Percentiles rank a stretch among this genome's conserved stretches.
These are phyloP conservation scores for Sporisorium sorghi DNA, from an alignment of 1,284 basidiomycete species.

Conservation along the genomic window DNA sequence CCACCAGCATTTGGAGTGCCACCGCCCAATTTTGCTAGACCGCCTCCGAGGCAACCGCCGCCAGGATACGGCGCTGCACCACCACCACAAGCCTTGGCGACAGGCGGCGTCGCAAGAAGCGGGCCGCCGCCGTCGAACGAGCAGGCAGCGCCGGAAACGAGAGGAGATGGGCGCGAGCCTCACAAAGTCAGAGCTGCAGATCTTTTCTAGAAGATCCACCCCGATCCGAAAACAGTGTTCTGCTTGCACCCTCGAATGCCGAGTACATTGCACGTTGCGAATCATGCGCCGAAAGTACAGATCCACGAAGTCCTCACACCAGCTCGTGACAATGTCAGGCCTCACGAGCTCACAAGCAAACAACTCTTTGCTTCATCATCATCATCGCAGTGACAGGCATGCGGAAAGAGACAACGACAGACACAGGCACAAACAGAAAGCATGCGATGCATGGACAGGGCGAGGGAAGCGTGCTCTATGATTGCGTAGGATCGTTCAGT, in stretches of 20 bases:
- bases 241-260: not conserved
- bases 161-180: slow-evolving; percentile 17
- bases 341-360: too few species aligned
- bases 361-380: too few species aligned
- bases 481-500: slow-evolving; percentile 11
- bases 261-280: not conserved
- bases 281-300: not conserved
- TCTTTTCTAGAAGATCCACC: slow-evolving; percentile 28
- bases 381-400: too few species aligned
- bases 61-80: slow-evolving; percentile 29
- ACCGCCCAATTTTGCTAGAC: slow-evolving; percentile 38
- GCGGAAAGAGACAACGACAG: not conserved
- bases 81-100: slow-evolving; percentile 5
- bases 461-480: not conserved
- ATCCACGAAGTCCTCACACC: too few species aligned
- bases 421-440: not conserved
- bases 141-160: slow-evolving; percentile 13
- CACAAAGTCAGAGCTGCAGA: slow-evolving; percentile 46
- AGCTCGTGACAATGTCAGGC: too few species aligned
- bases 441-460: not conserved
- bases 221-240: not conserved
- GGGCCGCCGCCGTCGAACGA: slow-evolving; percentile 7
- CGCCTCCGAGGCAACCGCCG: slow-evolving; percentile 35
- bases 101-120: slow-evolving; percentile 3
- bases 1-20: slow-evolving; percentile 21